Conservation (phyloP, 306 rosid genomes). For the Spatholobus suberectus region DNA sequence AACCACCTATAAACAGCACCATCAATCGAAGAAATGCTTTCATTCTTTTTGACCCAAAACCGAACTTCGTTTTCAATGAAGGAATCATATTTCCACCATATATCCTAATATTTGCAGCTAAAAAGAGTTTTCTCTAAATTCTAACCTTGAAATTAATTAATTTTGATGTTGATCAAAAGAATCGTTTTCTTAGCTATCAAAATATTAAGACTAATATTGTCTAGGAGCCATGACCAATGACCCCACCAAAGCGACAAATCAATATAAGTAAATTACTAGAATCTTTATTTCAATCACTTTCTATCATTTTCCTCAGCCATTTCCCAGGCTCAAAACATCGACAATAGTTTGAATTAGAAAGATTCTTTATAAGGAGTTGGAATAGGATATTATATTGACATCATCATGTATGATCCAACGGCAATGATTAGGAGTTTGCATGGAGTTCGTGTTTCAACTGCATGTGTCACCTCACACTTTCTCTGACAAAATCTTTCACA, state of each 20-base stretch:
- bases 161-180: background rate
- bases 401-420: conserved; percentile 14
- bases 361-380: background rate
- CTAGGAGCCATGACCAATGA: background rate
- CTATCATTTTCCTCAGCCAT: background rate
- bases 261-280: background rate
- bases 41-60: background rate
- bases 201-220: background rate
- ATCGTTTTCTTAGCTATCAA: background rate
- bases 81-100: background rate
- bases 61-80: background rate
- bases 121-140: background rate
- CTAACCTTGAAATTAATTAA: background rate
- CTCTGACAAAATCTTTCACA: conserved; percentile 42
- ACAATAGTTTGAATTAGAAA: background rate
- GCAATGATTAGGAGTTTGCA: conserved; percentile 36
- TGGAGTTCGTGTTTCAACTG: conserved; percentile 5
- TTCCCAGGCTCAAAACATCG: background rate
- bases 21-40: background rate
- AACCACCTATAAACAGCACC: background rate
- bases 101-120: background rate
- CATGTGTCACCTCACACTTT: conserved; percentile 32
- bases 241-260: no score
- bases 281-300: background rate
- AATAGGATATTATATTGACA: background rate